Evolutionary conservation across 2,329 filamentous ascomycete species (phyloP).

Genomic region (Penicillium brasilianum): DNA sequence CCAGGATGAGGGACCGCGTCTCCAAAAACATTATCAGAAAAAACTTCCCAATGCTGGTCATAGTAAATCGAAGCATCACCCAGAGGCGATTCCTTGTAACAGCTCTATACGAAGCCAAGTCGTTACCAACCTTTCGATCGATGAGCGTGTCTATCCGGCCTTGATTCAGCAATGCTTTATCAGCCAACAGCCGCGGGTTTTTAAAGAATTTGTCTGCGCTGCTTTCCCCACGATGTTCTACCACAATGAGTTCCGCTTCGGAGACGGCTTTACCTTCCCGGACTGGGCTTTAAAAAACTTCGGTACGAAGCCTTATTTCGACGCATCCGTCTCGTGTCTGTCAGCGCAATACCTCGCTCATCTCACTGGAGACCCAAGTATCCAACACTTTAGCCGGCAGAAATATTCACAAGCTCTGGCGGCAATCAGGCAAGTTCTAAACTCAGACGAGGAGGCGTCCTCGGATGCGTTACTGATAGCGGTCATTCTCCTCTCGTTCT

Average conservation of each 20-base stretch:
- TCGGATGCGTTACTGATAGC: slow-evolving; percentile 13
- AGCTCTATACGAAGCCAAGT: neutral
- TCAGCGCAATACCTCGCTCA: slow-evolving; percentile 14
- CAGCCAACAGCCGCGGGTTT: slow-evolving; percentile 8
- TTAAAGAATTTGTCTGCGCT: slow-evolving; percentile 14
- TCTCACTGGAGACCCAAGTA: slow-evolving; percentile 11
- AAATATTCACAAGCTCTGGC: slow-evolving; percentile 15
- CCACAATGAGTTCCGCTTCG: slow-evolving; percentile 14
- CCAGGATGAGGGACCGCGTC: slow-evolving; percentile 13
- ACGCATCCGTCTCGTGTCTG: slow-evolving; percentile 15
- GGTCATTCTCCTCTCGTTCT: slow-evolving; percentile 13
- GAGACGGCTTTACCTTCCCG: slow-evolving; percentile 13
- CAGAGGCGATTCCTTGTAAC: neutral
- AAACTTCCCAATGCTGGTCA: neutral
- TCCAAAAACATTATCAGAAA: slow-evolving; percentile 9
- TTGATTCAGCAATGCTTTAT: slow-evolving; percentile 10
- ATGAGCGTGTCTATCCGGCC: slow-evolving; percentile 12
- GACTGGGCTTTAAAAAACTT: slow-evolving; percentile 15
- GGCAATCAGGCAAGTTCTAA: slow-evolving; percentile 10
- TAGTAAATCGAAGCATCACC: neutral
- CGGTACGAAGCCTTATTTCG: slow-evolving; percentile 11
- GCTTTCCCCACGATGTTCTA: slow-evolving; percentile 16
- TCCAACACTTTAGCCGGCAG: slow-evolving; percentile 11
- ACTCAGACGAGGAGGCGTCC: slow-evolving; percentile 9
- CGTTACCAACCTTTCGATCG: slow-evolving; percentile 5